Conservation (phyloP, 2,329 filamentous ascomycete species). For the Aspergillus neoniger region DNA sequence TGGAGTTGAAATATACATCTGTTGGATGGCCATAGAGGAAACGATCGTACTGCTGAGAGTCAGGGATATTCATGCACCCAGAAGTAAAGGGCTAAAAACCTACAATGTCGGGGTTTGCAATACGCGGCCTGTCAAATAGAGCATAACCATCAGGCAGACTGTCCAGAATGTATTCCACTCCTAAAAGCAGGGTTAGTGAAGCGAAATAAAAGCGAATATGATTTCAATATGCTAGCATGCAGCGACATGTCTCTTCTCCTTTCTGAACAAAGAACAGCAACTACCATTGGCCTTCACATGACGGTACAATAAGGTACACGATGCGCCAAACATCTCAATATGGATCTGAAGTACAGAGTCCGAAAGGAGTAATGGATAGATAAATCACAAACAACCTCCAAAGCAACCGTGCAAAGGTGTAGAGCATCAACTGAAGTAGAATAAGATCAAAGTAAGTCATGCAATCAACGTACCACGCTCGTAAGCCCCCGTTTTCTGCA, state of each 20-base stretch:
- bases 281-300: background rate
- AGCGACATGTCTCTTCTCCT: background rate
- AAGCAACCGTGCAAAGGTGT: no score
- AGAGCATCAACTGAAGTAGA: background rate
- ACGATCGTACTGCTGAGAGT: conserved; percentile 48
- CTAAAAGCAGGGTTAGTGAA: conserved; percentile 25
- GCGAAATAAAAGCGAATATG: background rate
- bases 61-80: background rate
- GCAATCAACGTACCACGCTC: conserved; percentile 34
- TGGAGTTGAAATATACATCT: conserved; percentile 55
- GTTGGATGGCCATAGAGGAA: conserved; percentile 61
- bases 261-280: background rate
- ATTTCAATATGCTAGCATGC: background rate
- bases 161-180: conserved; percentile 54
- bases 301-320: background rate
- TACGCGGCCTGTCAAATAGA: conserved; percentile 53
- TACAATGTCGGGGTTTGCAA: conserved; percentile 36
- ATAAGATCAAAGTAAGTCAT: conserved; percentile 4
- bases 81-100: conserved; percentile 16
- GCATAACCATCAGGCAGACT: conserved; percentile 57
- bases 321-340: background rate
- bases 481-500: conserved; percentile 45
- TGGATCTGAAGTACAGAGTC: no score
- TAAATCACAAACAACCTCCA: background rate
- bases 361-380: background rate